Base-by-base conservation (phyloP, 2,329 filamentous ascomycete genomes). In the Phaeosphaeriaceae sp. region DNA sequence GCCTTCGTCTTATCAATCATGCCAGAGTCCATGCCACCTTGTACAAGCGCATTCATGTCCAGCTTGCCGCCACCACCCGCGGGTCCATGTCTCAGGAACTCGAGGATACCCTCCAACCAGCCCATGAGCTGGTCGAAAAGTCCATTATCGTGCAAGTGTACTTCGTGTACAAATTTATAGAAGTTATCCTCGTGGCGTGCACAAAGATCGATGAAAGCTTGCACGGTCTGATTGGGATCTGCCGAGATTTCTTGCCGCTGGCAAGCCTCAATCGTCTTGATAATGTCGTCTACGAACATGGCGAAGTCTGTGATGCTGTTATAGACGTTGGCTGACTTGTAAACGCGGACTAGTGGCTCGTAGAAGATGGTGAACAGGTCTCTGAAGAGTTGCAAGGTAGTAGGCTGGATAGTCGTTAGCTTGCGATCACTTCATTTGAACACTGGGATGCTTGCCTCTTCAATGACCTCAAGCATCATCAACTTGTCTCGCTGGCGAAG, bases 331-430 rank as follows among this genome's bases (percentile, higher is more conserved):
- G 95, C 95, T 21, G 94, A 97, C 80, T 98, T 99, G 84, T 99
- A 99, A 0, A 99, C 95, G 49, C 95, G 88, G 17, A 99, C 93
- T 22, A 99, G 88, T 0, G 95, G 95, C 76, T 99, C 95, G 79
- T 99, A 99, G 81, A 99, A 99, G 75, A 99, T 98, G 32, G 93
- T 97, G 77, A 99, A 98, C 23, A 99, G 85, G 72, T 99, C 95
- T 49, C 93, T 89, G 85, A 99, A 95, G 26, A 99, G 85, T 74
- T 96, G 91, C n/a, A 99, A 84, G 0, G 95, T 98, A n/a, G 94
- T 94, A 0, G 95, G 93, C 81, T 83, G 58, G 13, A 26, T 32
- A 22, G 2, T 0, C 42, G 65, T 76, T 61, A 73, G 73, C 53
- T 55, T 23, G 24, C 10, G 9, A 11, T 28, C n/a, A 10, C 13